Base-by-base conservation (phyloP, 139 green algal genomes). In the Astrephomene gubernaculifera region DNA sequence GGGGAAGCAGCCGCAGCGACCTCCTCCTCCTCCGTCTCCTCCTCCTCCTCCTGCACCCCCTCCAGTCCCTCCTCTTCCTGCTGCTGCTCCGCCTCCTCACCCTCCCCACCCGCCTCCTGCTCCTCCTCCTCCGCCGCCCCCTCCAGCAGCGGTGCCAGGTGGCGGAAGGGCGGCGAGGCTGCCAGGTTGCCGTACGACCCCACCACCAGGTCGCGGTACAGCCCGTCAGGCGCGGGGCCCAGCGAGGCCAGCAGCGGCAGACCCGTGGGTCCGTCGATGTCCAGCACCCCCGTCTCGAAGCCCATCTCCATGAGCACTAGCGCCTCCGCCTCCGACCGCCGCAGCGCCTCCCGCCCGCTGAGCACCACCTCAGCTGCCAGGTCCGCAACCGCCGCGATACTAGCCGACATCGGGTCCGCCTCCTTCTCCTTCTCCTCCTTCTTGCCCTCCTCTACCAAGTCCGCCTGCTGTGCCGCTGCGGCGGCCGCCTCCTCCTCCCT, bases 251-350 rank as follows among this genome's bases (percentile, higher is more conserved):
- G 14, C 29, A 64, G 19, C 35, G 76, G 76, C 60, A 29, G 14
- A 36, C 76, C 76, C 12, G 36, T 71, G 9, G 24, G 2, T 25
- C 19, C 22, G 76, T 72, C 39, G 35, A 36, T 4, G 39, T 43
- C 76, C 17, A 72, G 38, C 61, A 83, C 76, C 76, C 31, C 44
- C 8, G 61, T 33, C n/a, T 38, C n/a, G 38, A 57, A 83, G 39
- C 76, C 76, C 38, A 83, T 39, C 29, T 83, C 76, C 76, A 83
- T 45, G 7, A 63, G 19, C 35, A 10, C 60, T 41, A 83, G 39
- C 39, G 60, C 60, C 76, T 83, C 76, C 76, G 44, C 31, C 76
- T 83, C 73, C 54, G 2, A 9, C 4, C 8, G 35, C 29, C 27
- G 9, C 52, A 70, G 52, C 52, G 2, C 21, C 73, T 54, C 53